Conservation (phyloP, 2,329 filamentous ascomycete species). For the Lojkania enalia region DNA sequence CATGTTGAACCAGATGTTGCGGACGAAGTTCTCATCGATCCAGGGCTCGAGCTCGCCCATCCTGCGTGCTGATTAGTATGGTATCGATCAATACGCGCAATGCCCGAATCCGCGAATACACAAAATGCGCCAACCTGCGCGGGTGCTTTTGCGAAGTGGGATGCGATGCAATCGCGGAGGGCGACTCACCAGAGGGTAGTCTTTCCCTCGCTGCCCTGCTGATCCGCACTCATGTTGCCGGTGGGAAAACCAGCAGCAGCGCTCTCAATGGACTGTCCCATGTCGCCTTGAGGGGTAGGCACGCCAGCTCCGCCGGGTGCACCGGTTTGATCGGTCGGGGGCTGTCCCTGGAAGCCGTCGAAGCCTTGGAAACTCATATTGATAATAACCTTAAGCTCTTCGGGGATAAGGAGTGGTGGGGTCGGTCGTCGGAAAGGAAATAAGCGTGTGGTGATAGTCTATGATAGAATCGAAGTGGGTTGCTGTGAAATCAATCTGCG, state of each 20-base stretch:
- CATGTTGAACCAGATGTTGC: slow-evolving; percentile 91
- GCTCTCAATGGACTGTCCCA: slow-evolving; percentile 62
- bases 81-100: background rate
- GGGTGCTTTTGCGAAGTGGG: too few relatives aligned
- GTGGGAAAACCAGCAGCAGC: slow-evolving; percentile 55
- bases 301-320: slow-evolving; percentile 50
- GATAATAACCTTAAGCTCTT: slow-evolving; percentile 27
- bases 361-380: slow-evolving; percentile 69
- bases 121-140: too few relatives aligned
- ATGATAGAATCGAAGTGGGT: slow-evolving; percentile 27
- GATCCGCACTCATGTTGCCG: slow-evolving; percentile 50
- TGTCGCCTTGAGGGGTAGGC: slow-evolving; percentile 50
- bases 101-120: background rate
- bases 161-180: slow-evolving; percentile 1
- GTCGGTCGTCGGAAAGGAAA: slow-evolving; percentile 1
- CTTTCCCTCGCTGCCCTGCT: slow-evolving; percentile 50
- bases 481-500: slow-evolving; percentile 24
- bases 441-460: slow-evolving; percentile 32
- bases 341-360: slow-evolving; percentile 65
- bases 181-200: slow-evolving; percentile 57
- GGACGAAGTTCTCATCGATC: slow-evolving; percentile 99
- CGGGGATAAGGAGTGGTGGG: slow-evolving; percentile 9
- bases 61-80: slow-evolving; percentile 57
- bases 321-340: slow-evolving; percentile 55
- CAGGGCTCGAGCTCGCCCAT: slow-evolving; percentile 99